Base-by-base conservation (phyloP, 345 rosid species). In the Gynandropsis gynandra region DNA sequence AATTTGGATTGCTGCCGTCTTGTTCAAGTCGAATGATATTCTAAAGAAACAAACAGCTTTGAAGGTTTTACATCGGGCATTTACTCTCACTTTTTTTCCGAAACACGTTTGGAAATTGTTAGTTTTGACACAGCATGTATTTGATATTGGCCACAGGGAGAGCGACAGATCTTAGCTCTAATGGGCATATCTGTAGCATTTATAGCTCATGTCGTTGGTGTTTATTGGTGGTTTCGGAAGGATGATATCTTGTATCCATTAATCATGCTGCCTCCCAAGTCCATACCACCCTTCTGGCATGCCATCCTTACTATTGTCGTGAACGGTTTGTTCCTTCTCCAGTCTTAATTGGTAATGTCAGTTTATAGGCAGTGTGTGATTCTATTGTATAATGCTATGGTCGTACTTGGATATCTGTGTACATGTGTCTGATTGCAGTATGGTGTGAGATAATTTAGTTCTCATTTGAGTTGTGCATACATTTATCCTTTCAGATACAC, bases 241-340 rank as follows among this genome's bases (percentile, higher is more conserved):
- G 97, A 93, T 51, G 89, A 88, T 71, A 85, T 88, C 68, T 65
- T 93, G 66, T 76, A 78, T 62, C 97, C 97, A 52, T 68, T 93
- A 67, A 55, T 83, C 67, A 85, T 93, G 99, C 83, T 88, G 46
- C 99, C 99, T 63, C 97, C 99, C 16, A 88, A 83, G 59, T 72
- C 86, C 58, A 85, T 93, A 35, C 97, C 99, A 46, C 97, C 97
- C 61, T 93, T 92, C 63, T 93, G 99, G 99, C 97, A 93, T 67
- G 93, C 95, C 42, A 71, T 85, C 65, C 88, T 93, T 54, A 77
- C 85, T 71, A 83, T 93, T 52, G 66, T 88, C 59, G 94, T 85
- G 57, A 93, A 93, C 72, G 99, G 99, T 93, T 57, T 42, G 89
- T 70, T 60, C 52, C 52, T 36, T 51, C 41, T 37, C 35, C 15